Evolutionary conservation across 768 basidiomycete genomes (phyloP), one percentile per base, ranked within the genome.

Genomic region (Agaricus subrufescens): DNA sequence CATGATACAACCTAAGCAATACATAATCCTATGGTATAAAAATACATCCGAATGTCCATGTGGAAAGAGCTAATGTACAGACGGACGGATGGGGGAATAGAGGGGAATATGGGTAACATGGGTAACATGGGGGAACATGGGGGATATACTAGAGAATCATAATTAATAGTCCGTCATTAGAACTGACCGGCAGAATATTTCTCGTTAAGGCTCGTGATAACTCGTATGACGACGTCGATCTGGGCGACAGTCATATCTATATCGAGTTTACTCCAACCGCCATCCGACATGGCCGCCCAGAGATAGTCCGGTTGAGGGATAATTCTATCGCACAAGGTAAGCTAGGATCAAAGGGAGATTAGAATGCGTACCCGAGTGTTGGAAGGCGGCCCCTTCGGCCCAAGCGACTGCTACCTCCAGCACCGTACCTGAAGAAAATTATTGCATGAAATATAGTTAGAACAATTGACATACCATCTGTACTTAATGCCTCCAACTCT

Each of bases 271-370:
- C 65, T 66, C 69, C 69, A 70, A 9, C 69, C 69, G 10, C 69
- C 69, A 37, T 70, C 69, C 15, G 54, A 45, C 63, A 66, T 62
- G 0, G 65, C 48, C 15, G 69, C 66, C 69, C 69, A 70, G 9
- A 70, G 45, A 27, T 68, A 70, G 54, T 70, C 69, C 0, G 69
- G 69, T 47, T 70, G 69, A 1, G 67, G 66, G 27, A 67, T 70
- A 26, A 68, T 66, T 45, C 67, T 69, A 43, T 26, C 19, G 14
- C 6, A 29, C 25, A 38, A 29, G 27, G 19, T 19, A 19, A 19
- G 19, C 19, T 19, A 25, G 3, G n/a, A 3, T 4, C 2, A 14
- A 11, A 27, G 10, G 8, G 9, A 29, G n/a, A 23, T 12, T 4
- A 37, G 4, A 37, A 27, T 37, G n/a, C 61, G 27, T 58, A 66